Evolutionary conservation across 1,284 basidiomycete species (phyloP).

Genomic region (Coriolopsis trogii): DNA sequence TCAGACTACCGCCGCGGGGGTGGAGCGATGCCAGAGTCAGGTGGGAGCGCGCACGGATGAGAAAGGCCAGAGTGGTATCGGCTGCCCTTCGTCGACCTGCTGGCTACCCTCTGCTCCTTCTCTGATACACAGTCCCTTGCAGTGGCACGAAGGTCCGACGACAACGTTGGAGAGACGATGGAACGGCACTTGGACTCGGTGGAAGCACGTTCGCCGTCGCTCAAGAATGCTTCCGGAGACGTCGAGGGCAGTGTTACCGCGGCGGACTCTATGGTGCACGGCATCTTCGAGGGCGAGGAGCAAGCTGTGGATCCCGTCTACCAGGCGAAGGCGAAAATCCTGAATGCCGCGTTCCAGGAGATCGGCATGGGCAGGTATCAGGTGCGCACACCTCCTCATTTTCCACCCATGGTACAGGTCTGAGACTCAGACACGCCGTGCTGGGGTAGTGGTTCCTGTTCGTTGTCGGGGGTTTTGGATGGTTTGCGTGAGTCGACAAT

Average conservation of each 20-base stretch:
- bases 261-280: slow-evolving; percentile 22
- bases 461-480: slow-evolving; percentile 65
- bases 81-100: too few species aligned
- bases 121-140: too few species aligned
- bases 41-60: too few species aligned
- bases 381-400: slow-evolving; percentile 34
- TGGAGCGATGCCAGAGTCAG: too few species aligned
- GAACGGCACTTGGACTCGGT: not conserved
- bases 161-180: not conserved
- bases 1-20: too few species aligned
- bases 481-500: slow-evolving; percentile 70
- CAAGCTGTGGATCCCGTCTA: slow-evolving; percentile 55
- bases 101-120: too few species aligned
- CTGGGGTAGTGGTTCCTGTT: slow-evolving; percentile 59
- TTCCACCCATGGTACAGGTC: not conserved
- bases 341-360: slow-evolving; percentile 70
- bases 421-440: too few species aligned
- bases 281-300: slow-evolving; percentile 45
- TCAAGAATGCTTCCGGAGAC: slow-evolving; percentile 4
- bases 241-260: not conserved
- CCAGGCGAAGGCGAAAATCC: slow-evolving; percentile 58
- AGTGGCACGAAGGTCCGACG: too few species aligned
- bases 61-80: too few species aligned
- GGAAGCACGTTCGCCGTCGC: not conserved
- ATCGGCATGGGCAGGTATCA: slow-evolving; percentile 78